Evolutionary conservation across 306 rosid species (phyloP), one percentile per base, ranked within the genome.

Genomic region (Albizia julibrissin): DNA sequence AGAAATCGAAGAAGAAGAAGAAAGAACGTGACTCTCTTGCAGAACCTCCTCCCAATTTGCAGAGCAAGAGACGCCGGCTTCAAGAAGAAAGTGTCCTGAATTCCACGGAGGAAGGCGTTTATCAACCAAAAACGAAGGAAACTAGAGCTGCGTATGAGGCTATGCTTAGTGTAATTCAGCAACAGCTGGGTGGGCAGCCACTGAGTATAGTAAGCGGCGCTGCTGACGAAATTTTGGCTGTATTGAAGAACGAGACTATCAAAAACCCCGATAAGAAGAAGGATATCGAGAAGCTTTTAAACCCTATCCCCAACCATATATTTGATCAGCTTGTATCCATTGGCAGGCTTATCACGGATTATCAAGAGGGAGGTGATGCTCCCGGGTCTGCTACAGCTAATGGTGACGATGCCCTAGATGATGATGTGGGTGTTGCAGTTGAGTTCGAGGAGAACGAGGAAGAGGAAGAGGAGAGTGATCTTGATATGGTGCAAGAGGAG

Each of bases 361-460:
- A 16, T 49, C 99, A 95, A 79, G 98, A 95, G 40, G 93, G 86
- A 42, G 85, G 80, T 1, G 98, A 89, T 22, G 91, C 80, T 16
- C 79, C 88, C 3, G 94, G 90, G 31, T 76, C 89, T 61, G 83
- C 86, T 1, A 86, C 58, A 2, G 82, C 85, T 5, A 89, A 85
- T 31, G 94, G 91, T 3, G 93, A 90, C 22, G 99, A 93, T 19
- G 93, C 90, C 0, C 92, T 93, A 40, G 98, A 93, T 39, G 98
- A 92, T 40, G 98, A 90, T 68, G 93, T 93, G 42, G 98, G 99
- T 50, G 99, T 95, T 40, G 99, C 99, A 0, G 98, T 95, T 14
- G 98, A 95, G 83, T 93, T 95, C 79, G 99, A 95, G 69, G 98
- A 93, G 87, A 93, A 92, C 11, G 99, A 95, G 87, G 97, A 95